Percentiles rank a stretch among this genome's conserved stretches.
Evolutionary conservation across 352 stramenopile genomes (phyloP).

Genomic region (Phytophthora cryptogea): DNA sequence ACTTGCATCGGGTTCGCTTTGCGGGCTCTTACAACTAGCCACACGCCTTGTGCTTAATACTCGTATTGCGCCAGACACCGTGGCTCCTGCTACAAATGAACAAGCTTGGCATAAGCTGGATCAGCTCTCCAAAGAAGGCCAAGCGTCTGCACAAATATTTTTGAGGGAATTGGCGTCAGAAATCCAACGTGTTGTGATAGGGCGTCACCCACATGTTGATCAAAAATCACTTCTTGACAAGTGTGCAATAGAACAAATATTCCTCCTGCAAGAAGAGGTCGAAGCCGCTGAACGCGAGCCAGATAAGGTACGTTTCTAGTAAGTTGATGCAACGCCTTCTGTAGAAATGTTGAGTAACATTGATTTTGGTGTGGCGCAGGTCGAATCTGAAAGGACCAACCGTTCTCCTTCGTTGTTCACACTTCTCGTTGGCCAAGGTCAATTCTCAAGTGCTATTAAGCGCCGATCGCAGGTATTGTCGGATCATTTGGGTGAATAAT

Average conservation of each 20-base stretch:
- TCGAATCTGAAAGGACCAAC: slow-evolving; percentile 1
- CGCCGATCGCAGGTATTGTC: slow-evolving; percentile 69
- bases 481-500: not conserved
- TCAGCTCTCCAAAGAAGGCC: slow-evolving; percentile 48
- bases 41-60: slow-evolving; percentile 67
- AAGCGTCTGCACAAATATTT: slow-evolving; percentile 46
- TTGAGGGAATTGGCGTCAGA: slow-evolving; percentile 47
- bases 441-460: slow-evolving; percentile 53
- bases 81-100: slow-evolving; percentile 31
- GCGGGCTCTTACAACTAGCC: slow-evolving; percentile 73
- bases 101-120: slow-evolving; percentile 66
- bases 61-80: slow-evolving; percentile 1
- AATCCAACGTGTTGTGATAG: slow-evolving; percentile 62
- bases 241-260: slow-evolving; percentile 58
- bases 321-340: not conserved
- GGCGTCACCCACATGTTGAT: slow-evolving; percentile 29
- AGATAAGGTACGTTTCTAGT: slow-evolving; percentile 12
- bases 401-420: slow-evolving; percentile 24
- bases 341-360: not conserved
- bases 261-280: slow-evolving; percentile 39
- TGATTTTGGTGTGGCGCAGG: slow-evolving; percentile 12
- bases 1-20: slow-evolving; percentile 81
- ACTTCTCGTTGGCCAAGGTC: slow-evolving; percentile 18
- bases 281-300: slow-evolving; percentile 11
- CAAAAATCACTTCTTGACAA: slow-evolving; percentile 57